phyloP scores from a whole-genome alignment of 2,329 filamentous ascomycete genomes.

The Diplocarpon mali region DNA sequence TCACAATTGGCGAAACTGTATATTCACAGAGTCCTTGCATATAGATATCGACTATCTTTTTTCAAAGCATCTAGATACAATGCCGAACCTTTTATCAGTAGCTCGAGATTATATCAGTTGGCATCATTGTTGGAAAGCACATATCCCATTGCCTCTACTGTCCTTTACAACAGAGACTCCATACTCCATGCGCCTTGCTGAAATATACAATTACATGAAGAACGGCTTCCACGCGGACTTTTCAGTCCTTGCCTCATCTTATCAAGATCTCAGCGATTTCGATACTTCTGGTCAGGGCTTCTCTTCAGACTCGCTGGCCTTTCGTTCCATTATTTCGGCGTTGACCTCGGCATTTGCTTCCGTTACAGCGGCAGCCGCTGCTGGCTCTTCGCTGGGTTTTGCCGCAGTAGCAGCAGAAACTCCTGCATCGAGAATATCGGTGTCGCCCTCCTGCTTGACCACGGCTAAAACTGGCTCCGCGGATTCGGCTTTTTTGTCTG shows the following conservation, averaged over 20 bases:
- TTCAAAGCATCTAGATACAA: not conserved
- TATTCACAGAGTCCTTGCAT: too few relatives aligned
- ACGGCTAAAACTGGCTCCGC: constrained; percentile 26
- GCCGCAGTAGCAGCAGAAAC: constrained; percentile 16
- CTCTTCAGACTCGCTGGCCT: constrained; percentile 13
- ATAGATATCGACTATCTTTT: not conserved
- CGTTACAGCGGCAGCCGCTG: not conserved
- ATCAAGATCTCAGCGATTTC: not conserved
- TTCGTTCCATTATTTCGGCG: constrained; percentile 22
- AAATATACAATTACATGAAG: constrained; percentile 4
- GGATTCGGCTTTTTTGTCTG: constrained; percentile 8
- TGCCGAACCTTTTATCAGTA: not conserved
- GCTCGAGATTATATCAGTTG: not conserved
- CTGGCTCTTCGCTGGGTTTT: constrained; percentile 5
- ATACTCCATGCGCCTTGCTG: constrained; percentile 10
- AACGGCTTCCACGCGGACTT: not conserved
- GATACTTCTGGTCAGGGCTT: not conserved
- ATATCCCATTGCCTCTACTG: not conserved
- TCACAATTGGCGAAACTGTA: too few relatives aligned
- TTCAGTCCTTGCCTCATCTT: not conserved
- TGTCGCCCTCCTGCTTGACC: constrained; percentile 26
- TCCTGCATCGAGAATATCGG: constrained; percentile 22
- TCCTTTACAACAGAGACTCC: constrained; percentile 1
- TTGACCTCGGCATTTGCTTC: constrained; percentile 25
- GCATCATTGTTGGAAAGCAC: not conserved